These are phyloP conservation scores for Uromyces viciae-fabae DNA, from an alignment of 1,284 basidiomycete species.

Conservation along the genomic window DNA sequence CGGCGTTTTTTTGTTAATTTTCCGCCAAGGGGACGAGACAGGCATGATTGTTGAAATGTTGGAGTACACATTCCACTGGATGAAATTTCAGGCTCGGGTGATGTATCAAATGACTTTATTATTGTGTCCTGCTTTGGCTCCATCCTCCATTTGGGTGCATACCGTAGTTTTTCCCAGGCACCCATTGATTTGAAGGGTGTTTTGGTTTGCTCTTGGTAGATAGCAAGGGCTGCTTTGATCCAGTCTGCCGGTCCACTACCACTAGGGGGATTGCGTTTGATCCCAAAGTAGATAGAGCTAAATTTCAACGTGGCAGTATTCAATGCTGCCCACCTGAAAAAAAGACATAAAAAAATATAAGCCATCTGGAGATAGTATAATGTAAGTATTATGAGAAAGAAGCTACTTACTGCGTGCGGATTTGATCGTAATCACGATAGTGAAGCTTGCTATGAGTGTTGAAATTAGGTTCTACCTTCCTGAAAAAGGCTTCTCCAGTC, in stretches of 20 bases:
- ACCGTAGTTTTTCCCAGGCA: background rate
- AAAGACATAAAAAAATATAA: too few species aligned
- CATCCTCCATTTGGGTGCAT: background rate
- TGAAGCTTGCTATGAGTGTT: background rate
- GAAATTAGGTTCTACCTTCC: background rate
- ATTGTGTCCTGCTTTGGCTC: background rate
- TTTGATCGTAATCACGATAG: background rate
- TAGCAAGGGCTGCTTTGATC: background rate
- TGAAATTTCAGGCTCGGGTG: background rate
- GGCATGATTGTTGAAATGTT: too few species aligned
- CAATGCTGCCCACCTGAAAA: background rate
- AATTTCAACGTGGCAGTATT: background rate
- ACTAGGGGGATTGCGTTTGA: background rate
- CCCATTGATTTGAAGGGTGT: too few species aligned
- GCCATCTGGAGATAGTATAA: too few species aligned
- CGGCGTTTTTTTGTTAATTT: background rate
- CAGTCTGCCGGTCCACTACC: background rate
- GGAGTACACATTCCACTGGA: background rate
- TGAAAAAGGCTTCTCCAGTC: background rate
- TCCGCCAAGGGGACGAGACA: background rate
- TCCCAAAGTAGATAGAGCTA: background rate
- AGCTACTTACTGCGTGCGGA: background rate
- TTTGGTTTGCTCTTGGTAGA: too few species aligned
- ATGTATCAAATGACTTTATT: background rate
- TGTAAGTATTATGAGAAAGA: background rate